phyloP scores from a whole-genome alignment of 169 alveolate species.

The Plasmodium fragile region DNA sequence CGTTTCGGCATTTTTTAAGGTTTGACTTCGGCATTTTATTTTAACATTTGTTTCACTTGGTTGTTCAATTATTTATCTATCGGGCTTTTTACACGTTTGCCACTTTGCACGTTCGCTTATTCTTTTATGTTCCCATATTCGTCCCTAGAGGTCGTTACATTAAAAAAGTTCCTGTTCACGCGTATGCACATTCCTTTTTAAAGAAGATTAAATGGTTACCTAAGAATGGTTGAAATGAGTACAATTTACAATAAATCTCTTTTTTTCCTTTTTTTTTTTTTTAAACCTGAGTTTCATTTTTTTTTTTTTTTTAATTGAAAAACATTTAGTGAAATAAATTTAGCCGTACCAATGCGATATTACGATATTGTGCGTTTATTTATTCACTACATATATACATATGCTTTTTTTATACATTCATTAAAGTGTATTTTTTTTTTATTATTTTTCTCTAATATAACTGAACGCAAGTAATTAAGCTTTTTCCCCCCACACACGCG shows the following conservation, averaged over 20 bases:
- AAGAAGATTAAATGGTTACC: neutral
- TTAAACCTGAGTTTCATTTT: neutral
- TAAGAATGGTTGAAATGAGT: neutral
- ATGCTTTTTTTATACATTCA: neutral
- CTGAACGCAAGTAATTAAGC: constrained; percentile 29
- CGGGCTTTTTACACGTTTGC: neutral
- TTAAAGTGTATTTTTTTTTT: constrained; percentile 12
- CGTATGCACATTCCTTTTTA: neutral
- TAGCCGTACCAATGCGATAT: neutral
- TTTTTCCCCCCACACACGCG: neutral
- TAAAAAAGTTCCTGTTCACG: neutral
- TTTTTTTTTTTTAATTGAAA: neutral
- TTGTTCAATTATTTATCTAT: neutral
- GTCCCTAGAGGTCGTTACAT: neutral
- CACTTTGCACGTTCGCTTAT: neutral
- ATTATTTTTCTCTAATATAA: constrained; percentile 23
- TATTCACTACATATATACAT: neutral
- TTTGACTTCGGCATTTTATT: neutral
- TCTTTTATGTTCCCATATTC: neutral
- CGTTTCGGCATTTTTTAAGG: neutral
- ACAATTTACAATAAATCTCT: neutral
- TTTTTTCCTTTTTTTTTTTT: neutral
- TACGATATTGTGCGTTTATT: neutral
- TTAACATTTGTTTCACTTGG: neutral
- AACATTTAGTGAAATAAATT: neutral